These are phyloP conservation scores for Cryptosporidium andersoni DNA, from an alignment of 169 alveolate species.

Conservation along the genomic window DNA sequence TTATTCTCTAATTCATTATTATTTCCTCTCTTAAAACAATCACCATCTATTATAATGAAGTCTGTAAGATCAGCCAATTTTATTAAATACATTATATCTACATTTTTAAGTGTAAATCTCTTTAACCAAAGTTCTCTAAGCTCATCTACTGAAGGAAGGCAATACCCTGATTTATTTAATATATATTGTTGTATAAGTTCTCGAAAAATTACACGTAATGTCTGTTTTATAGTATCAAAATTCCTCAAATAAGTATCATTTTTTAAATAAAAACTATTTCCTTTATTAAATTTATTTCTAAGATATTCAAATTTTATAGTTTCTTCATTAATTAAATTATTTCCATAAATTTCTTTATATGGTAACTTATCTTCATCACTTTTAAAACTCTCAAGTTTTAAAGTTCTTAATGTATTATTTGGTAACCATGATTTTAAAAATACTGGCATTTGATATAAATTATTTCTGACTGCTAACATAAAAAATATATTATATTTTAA, in stretches of 20 bases:
- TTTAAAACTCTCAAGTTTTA: constrained; percentile 12
- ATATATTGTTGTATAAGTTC: constrained; percentile 31
- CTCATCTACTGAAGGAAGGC: constrained; percentile 19
- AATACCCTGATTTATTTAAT: background rate
- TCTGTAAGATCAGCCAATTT: constrained; percentile 25
- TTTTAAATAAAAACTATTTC: background rate
- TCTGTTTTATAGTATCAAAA: background rate
- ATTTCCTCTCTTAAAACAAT: too few species aligned
- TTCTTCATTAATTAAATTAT: too few species aligned
- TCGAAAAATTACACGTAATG: constrained; percentile 9
- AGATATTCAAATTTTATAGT: too few species aligned
- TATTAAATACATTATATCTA: constrained; percentile 25
- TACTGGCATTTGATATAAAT: constrained; percentile 35
- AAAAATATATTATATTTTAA: background rate
- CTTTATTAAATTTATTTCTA: background rate
- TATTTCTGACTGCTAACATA: constrained; percentile 49
- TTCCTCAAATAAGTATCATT: background rate
- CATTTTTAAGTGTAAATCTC: constrained; percentile 40
- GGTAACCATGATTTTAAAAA: constrained; percentile 53
- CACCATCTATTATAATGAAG: too few species aligned
- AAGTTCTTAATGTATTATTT: constrained; percentile 2
- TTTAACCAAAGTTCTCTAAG: constrained; percentile 27
- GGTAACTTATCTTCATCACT: background rate
- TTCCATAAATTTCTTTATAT: background rate
- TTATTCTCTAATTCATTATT: too few species aligned